Percentiles rank a stretch among this genome's conserved stretches.
These are phyloP conservation scores for Colletotrichum cereale DNA, from an alignment of 2,329 filamentous ascomycete genomes.

Conservation along the genomic window DNA sequence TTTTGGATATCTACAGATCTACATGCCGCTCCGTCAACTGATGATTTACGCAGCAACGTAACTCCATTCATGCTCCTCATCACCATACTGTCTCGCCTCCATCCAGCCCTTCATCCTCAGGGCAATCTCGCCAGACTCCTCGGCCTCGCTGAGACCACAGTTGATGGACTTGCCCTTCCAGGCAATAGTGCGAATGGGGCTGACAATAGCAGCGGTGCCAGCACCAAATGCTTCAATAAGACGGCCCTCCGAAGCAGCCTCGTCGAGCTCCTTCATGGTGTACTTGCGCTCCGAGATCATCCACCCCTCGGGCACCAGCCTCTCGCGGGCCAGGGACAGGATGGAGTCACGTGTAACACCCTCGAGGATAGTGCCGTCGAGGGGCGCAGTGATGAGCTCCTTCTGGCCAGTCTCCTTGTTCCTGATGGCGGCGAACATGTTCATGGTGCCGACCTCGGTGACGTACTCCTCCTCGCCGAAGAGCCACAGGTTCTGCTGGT, in stretches of 20 bases:
- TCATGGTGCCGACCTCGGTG: conserved; percentile 99
- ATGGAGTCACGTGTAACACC: conserved; percentile 95
- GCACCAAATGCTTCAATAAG: conserved; percentile 94
- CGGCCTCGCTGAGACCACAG: conserved; percentile 82
- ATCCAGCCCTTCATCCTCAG: conserved; percentile 96
- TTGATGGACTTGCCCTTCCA: conserved; percentile 87
- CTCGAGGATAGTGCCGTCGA: conserved; percentile 96
- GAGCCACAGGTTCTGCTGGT: conserved; percentile 98
- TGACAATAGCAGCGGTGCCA: conserved; percentile 94
- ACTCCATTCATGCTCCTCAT: conserved; percentile 94
- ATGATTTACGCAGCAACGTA: conserved; percentile 58
- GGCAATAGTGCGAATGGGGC: conserved; percentile 87
- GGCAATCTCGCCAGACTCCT: conserved; percentile 91
- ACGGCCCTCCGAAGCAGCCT: conserved; percentile 86
- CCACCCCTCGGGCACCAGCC: conserved; percentile 88
- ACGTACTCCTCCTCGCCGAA: conserved; percentile 96
- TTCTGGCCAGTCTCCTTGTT: conserved; percentile 90
- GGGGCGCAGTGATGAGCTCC: conserved; percentile 92
- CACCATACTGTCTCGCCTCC: conserved; percentile 93
- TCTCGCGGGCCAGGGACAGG: conserved; percentile 85
- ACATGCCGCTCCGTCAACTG: conserved; percentile 23
- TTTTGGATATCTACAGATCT: conserved; percentile 35
- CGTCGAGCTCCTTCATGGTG: conserved; percentile 86
- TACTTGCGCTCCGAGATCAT: conserved; percentile 89
- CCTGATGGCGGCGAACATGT: conserved; percentile 89